Conservation (phyloP, 768 basidiomycete species). For the Sarcomyxa edulis region DNA sequence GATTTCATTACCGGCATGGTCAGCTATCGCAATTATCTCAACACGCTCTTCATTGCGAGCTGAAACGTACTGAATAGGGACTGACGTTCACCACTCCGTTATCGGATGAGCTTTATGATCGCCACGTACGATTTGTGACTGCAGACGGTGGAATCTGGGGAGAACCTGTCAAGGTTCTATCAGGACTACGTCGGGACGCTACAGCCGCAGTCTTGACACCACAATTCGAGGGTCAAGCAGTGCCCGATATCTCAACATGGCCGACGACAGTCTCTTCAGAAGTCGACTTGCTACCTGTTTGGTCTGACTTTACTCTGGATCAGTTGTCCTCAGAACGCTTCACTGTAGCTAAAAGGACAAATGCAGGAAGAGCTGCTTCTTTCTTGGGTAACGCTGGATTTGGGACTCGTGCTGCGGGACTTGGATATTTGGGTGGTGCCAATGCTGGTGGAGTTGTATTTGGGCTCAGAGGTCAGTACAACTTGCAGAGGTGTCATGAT, state of each 20-base stretch:
- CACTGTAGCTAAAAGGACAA: conserved; percentile 24
- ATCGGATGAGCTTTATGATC: conserved; percentile 26
- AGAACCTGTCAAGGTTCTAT: conserved; percentile 29
- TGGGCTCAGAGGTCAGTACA: conserved; percentile 23
- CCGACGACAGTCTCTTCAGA: conserved; percentile 26
- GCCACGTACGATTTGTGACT: conserved; percentile 29
- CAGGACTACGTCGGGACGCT: conserved; percentile 31
- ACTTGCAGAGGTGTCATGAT: too few species aligned
- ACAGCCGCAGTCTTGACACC: conserved; percentile 29
- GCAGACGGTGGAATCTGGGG: conserved; percentile 30
- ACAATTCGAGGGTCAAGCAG: conserved; percentile 28
- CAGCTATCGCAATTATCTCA: background rate
- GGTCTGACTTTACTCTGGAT: conserved; percentile 30
- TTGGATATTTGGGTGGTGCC: conserved; percentile 32
- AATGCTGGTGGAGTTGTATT: conserved; percentile 29
- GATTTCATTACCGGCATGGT: conserved; percentile 34
- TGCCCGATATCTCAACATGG: conserved; percentile 28
- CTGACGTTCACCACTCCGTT: conserved; percentile 28
- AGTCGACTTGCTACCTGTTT: conserved; percentile 25
- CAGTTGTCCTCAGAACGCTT: conserved; percentile 26
- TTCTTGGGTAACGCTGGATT: conserved; percentile 26
- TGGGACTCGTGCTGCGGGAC: conserved; percentile 26
- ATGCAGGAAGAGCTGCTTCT: conserved; percentile 19
- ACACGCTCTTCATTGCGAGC: background rate
- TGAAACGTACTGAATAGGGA: conserved; percentile 14